These are phyloP conservation scores for Penicillium sp. DNA, from an alignment of 2,329 filamentous ascomycete species.

Conservation along the genomic window DNA sequence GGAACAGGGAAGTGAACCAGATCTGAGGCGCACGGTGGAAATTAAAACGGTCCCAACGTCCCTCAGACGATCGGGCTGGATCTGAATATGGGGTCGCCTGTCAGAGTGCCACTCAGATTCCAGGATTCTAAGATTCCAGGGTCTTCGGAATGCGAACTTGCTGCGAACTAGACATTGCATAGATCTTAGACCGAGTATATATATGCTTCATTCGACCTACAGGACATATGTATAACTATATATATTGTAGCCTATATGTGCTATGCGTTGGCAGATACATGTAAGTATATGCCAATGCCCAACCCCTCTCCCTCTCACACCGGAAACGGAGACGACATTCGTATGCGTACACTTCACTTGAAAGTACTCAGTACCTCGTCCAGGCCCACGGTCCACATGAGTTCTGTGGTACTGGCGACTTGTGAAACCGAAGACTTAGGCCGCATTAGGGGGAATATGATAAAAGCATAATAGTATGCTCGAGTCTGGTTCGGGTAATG, in stretches of 20 bases:
- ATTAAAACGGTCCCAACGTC: constrained; percentile 10
- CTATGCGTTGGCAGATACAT: neutral
- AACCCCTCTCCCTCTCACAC: constrained; percentile 8
- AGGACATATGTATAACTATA: neutral
- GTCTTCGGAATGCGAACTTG: constrained; percentile 5
- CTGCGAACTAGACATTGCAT: constrained; percentile 1
- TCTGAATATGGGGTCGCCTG: constrained; percentile 3
- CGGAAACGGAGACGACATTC: constrained; percentile 7
- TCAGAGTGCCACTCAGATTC: neutral
- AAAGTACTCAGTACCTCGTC: constrained; percentile 4
- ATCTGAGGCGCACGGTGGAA: constrained; percentile 14
- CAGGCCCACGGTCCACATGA: neutral
- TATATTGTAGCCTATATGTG: neutral
- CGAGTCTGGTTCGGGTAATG: constrained; percentile 8
- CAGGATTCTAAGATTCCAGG: neutral
- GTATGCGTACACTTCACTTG: neutral
- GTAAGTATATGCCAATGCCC: neutral
- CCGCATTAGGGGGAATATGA: neutral
- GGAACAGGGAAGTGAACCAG: constrained; percentile 16
- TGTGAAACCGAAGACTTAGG: neutral
- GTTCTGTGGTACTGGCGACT: neutral
- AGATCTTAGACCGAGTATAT: neutral
- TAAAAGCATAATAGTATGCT: neutral
- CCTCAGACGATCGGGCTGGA: neutral
- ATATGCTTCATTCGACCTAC: neutral